phyloP scores from a whole-genome alignment of 768 basidiomycete species.

The Lactifluus piperatus region DNA sequence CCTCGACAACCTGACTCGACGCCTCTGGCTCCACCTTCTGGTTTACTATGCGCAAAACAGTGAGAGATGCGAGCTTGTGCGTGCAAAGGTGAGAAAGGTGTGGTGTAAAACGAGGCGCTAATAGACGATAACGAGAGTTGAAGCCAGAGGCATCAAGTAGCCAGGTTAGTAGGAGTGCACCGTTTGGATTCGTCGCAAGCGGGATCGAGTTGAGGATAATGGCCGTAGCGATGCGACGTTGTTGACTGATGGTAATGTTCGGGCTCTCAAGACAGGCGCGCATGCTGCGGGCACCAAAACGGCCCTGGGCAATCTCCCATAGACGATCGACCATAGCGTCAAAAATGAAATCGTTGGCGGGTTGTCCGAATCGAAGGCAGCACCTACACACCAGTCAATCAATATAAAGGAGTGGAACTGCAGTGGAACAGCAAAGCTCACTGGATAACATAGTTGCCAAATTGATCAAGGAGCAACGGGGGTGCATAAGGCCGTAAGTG shows the following conservation, averaged over 20 bases:
- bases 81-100: conserved; percentile 96
- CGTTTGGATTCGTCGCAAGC: conserved; percentile 95
- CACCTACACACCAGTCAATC: conserved; percentile 41
- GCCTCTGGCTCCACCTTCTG: conserved; percentile 92
- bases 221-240: conserved; percentile 90
- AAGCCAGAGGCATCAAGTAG: conserved; percentile 90
- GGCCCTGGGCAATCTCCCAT: conserved; percentile 97
- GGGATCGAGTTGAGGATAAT: conserved; percentile 96
- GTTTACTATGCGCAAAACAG: conserved; percentile 92
- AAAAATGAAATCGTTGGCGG: conserved; percentile 91
- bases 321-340: conserved; percentile 96
- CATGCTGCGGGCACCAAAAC: conserved; percentile 97
- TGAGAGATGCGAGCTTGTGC: conserved; percentile 93
- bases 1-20: conserved; percentile 76
- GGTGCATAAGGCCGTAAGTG: conserved; percentile 88
- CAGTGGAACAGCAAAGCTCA: conserved; percentile 32
- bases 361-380: conserved; percentile 84
- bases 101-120: conserved; percentile 93
- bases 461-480: conserved; percentile 88
- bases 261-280: conserved; percentile 92
- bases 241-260: conserved; percentile 78
- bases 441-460: conserved; percentile 92
- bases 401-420: background rate
- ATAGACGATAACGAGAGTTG: conserved; percentile 88
- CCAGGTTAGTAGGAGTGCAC: conserved; percentile 93